Base-by-base conservation (phyloP, 805 yeast genomes). In the Metschnikowia amazonensis region DNA sequence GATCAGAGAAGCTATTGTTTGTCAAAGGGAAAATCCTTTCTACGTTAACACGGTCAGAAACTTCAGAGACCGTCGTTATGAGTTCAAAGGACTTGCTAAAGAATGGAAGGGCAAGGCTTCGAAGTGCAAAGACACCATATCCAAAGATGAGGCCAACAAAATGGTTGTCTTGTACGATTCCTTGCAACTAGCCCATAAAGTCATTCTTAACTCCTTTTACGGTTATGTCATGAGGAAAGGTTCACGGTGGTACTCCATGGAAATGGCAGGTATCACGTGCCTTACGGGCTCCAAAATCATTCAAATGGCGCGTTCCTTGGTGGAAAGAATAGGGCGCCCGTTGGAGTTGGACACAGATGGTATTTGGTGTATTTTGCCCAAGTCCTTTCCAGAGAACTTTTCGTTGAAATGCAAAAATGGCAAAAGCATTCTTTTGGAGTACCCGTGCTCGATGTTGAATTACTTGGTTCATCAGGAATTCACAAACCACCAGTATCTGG, bases 141-240 rank as follows among this genome's bases (percentile, higher is more conserved):
- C 77, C 1, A 74, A 73, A 44, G 99, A 92, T 47, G 98, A 94
- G 62, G 97, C 98, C 1, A 79, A 83, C 49, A 94, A 95, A 65
- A 90, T 89, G 94, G 86, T 89, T 20, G 88, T 94, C 31, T 73
- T 94, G 41, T 94, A 90, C 63, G 99, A 94, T 61, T 92, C 99
- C 2, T 71, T 94, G 56, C 99, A 94, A 67, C 75, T 94, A 53
- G 99, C 99, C 0, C 98, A 94, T 64, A 94, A 94, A 60, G 97
- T 92, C 60, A 94, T 94, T 67, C 75, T 94, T 58, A 94, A 94
- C 60, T 92, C 98, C 0, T 94, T 94, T 62, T 94, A 94, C 59
- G 99, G 99, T 41, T 94, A 94, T 59, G 99, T 94, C 11, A 94
- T 94, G 99, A 80, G 99, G 66, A 94, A 94, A 59, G 99, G 99